Evolutionary conservation across 2,329 filamentous ascomycete species (phyloP).

Genomic region (Colletotrichum gigasporum): DNA sequence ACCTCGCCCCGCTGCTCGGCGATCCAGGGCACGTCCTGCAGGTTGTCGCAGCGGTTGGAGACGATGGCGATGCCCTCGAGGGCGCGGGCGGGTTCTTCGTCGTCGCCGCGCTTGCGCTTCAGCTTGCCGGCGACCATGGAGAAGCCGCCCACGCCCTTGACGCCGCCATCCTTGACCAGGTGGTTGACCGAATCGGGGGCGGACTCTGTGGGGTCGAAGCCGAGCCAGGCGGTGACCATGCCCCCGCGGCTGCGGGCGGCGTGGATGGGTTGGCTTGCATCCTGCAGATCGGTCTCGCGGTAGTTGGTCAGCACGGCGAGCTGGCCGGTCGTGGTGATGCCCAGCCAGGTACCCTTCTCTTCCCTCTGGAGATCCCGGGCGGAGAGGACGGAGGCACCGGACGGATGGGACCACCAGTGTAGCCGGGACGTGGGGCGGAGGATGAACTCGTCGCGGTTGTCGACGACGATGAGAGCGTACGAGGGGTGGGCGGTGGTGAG

Average conservation of each 20-base stretch:
- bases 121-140: constrained; percentile 73
- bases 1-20: constrained; percentile 59
- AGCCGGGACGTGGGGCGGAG: constrained; percentile 70
- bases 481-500: constrained; percentile 79
- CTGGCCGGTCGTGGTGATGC: constrained; percentile 67
- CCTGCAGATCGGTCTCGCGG: constrained; percentile 61
- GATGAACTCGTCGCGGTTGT: constrained; percentile 82
- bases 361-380: constrained; percentile 69
- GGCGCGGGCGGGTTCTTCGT: constrained; percentile 16
- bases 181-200: constrained; percentile 60
- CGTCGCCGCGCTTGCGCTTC: constrained; percentile 40
- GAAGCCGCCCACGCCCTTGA: constrained; percentile 72
- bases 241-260: constrained; percentile 67
- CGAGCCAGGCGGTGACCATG: constrained; percentile 72
- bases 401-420: constrained; percentile 68
- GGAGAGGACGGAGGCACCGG: constrained; percentile 61
- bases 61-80: constrained; percentile 67
- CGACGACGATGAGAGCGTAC: constrained; percentile 78
- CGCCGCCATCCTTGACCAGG: constrained; percentile 61
- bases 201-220: constrained; percentile 55
- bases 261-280: constrained; percentile 61
- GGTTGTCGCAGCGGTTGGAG: constrained; percentile 66
- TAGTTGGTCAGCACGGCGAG: constrained; percentile 75
- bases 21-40: constrained; percentile 67
- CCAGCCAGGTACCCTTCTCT: constrained; percentile 74